Evolutionary conservation across 345 rosid genomes (phyloP).

Genomic region (Ceriops decandra): DNA sequence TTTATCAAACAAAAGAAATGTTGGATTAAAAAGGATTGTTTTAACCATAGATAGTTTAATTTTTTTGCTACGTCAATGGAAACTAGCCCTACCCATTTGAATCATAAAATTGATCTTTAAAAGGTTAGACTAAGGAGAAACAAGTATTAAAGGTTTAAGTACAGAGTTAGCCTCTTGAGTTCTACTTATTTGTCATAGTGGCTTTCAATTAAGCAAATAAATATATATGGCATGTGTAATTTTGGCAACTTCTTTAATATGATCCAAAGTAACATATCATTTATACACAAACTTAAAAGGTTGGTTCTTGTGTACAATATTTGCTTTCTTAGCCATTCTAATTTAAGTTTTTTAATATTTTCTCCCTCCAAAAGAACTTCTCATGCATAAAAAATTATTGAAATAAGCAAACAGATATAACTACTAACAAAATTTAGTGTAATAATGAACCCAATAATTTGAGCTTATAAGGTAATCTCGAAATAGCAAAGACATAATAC

Average conservation of each 20-base stretch:
- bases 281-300: slow-evolving; percentile 80
- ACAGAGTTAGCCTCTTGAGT: background rate
- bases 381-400: slow-evolving; percentile 51
- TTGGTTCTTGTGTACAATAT: slow-evolving; percentile 97
- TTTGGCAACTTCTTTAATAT: slow-evolving; percentile 93
- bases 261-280: slow-evolving; percentile 74
- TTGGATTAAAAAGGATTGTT: slow-evolving; percentile 85
- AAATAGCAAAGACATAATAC: slow-evolving; percentile 35
- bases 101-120: slow-evolving; percentile 19
- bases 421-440: slow-evolving; percentile 11
- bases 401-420: slow-evolving; percentile 17
- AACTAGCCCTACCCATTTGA: slow-evolving; percentile 92
- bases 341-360: slow-evolving; percentile 75
- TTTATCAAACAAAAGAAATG: slow-evolving; percentile 90
- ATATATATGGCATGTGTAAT: slow-evolving; percentile 87
- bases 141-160: slow-evolving; percentile 7
- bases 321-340: slow-evolving; percentile 92
- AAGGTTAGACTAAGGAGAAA: background rate
- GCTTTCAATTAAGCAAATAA: slow-evolving; percentile 74
- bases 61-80: slow-evolving; percentile 83
- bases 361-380: slow-evolving; percentile 98
- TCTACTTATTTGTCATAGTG: slow-evolving; percentile 89
- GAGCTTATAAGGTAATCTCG: background rate
- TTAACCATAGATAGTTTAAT: slow-evolving; percentile 92
- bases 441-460: background rate